These are phyloP conservation scores for Trichosporon inkin DNA, from an alignment of 1,284 basidiomycete species.

Conservation along the genomic window DNA sequence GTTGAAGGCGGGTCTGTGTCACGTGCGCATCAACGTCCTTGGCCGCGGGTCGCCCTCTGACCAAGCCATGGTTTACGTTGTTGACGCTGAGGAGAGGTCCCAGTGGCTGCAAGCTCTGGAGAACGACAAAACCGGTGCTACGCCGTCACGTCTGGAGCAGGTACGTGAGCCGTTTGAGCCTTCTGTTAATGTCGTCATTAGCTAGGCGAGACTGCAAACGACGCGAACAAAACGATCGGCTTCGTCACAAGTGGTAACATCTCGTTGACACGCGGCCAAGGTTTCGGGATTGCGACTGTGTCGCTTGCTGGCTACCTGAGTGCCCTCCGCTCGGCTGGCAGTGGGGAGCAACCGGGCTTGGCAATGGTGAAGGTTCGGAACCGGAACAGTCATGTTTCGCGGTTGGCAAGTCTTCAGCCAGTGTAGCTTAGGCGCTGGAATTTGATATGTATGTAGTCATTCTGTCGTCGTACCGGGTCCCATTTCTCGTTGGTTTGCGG, in stretches of 20 bases:
- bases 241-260: slow-evolving; percentile 75
- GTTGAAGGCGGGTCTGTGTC: slow-evolving; percentile 60
- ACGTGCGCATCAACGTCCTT: slow-evolving; percentile 60
- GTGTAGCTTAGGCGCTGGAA: background rate
- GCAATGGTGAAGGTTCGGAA: slow-evolving; percentile 53
- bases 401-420: slow-evolving; percentile 40
- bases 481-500: too few species aligned
- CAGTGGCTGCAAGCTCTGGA: slow-evolving; percentile 52
- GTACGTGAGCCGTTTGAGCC: background rate
- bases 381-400: slow-evolving; percentile 50
- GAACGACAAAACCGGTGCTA: slow-evolving; percentile 19
- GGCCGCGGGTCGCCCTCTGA: slow-evolving; percentile 69
- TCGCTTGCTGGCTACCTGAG: slow-evolving; percentile 58
- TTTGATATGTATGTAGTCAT: background rate
- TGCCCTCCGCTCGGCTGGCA: slow-evolving; percentile 44
- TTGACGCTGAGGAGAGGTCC: slow-evolving; percentile 56
- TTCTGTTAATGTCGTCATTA: slow-evolving; percentile 28
- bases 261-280: slow-evolving; percentile 68
- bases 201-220: slow-evolving; percentile 54
- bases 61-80: slow-evolving; percentile 63
- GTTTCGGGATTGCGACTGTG: slow-evolving; percentile 68
- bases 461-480: too few species aligned
- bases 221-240: slow-evolving; percentile 60
- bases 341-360: slow-evolving; percentile 44
- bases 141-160: background rate